Conservation (phyloP, 1,139 yeast genomes). For the Hyphopichia khmerensis region DNA sequence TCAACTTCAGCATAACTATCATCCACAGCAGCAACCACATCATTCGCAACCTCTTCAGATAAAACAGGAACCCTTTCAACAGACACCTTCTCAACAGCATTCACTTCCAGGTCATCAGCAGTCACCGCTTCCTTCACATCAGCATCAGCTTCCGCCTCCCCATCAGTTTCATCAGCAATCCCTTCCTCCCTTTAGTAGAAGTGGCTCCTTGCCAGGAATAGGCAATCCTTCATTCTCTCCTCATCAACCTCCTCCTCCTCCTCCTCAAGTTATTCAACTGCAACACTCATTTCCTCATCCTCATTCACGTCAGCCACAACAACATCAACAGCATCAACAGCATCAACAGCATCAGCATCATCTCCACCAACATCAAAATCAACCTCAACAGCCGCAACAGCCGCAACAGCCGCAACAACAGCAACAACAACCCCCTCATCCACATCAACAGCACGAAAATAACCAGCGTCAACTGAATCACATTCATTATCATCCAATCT, state of each 20-base stretch:
- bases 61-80: too few relatives aligned
- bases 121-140: background rate
- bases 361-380: constrained; percentile 2
- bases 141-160: background rate
- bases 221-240: background rate
- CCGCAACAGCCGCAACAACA: too few relatives aligned
- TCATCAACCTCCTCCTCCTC: background rate
- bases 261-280: constrained; percentile 4
- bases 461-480: constrained; percentile 5
- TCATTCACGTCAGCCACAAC: background rate
- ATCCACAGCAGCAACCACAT: too few relatives aligned
- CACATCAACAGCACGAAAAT: constrained; percentile 8
- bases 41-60: too few relatives aligned
- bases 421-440: too few relatives aligned
- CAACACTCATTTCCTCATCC: constrained; percentile 6
- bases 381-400: background rate
- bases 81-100: too few relatives aligned
- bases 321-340: constrained; percentile 4
- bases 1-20: too few relatives aligned
- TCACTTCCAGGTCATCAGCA: background rate
- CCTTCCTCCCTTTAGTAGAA: background rate
- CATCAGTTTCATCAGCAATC: background rate
- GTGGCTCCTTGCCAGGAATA: background rate
- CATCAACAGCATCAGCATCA: constrained; percentile 2
- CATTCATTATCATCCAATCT: background rate